Evolutionary conservation across 371 early-diverging fungal genomes (phyloP), one percentile per base, ranked within the genome.

Genomic region (Syncephalastrum sp.): DNA sequence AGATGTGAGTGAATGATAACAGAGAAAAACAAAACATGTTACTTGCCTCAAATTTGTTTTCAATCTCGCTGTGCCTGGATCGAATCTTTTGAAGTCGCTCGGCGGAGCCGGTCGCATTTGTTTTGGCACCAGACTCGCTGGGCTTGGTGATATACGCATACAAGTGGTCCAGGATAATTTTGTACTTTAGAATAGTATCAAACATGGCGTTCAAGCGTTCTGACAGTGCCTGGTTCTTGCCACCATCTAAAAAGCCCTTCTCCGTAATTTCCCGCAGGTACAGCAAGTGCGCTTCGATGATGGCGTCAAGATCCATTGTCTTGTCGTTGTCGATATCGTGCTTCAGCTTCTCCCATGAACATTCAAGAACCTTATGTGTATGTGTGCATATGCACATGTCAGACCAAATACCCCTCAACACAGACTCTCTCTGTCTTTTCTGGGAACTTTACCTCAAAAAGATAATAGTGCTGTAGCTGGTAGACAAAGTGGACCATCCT

Each of bases 401-500:
- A 33, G 12, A 24, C 21, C 21, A 21, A 21, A 21, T 21, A 21
- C 21, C 21, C 21, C 21, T 21, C 21, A 21, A 21, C 21, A 2
- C 21, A 21, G 2, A 21, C 21, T 21, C 21, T 21, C 21, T 21
- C 1, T 21, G 21, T 21, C 21, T 21, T 21, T 2, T 21, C 21
- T 21, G 5, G 17, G 19, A 15, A 6, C 52, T 42, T 55, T 65
- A 84, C 89, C 70, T 92, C 93, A 62, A 90, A 92, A 42, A 86
- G 65, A 8, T 89, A 75, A 63, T 90, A 95, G 63, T 94, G 93
- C 72, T 96, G 96, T 54, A 96, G 72, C 65, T 97, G 95, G 61
- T 88, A 83, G 23, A 92, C 80, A 71, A 96, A 97, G 67, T 98
- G 98, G 25, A 91, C 81, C 97, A 98, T 98, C 62, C 93, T 88